phyloP scores from a whole-genome alignment of 768 basidiomycete species.

The Boletus reticulatus region DNA sequence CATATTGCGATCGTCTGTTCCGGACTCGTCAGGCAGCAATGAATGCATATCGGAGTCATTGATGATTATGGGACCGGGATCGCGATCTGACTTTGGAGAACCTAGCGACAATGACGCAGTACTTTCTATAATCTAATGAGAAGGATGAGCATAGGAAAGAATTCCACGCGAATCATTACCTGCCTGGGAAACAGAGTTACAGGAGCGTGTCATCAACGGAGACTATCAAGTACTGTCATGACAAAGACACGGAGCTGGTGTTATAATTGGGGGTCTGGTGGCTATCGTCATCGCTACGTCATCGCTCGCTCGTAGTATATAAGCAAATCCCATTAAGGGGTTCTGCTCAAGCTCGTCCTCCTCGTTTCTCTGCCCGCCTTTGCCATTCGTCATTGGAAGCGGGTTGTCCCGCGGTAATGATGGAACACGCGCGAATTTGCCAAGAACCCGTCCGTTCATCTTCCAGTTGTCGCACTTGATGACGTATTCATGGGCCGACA shows the following conservation, averaged over 20 bases:
- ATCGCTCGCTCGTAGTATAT: no score
- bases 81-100: not conserved
- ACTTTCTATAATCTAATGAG: constrained; percentile 1
- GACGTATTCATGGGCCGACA: no score
- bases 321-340: no score
- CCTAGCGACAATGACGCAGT: constrained; percentile 8
- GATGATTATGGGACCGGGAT: not conserved
- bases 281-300: no score
- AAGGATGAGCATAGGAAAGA: not conserved
- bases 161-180: not conserved
- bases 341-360: no score
- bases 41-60: constrained; percentile 1
- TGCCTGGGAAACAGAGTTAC: not conserved
- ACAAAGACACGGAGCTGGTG: not conserved
- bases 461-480: no score
- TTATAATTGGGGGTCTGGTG: constrained; percentile 7
- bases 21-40: not conserved
- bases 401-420: no score
- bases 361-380: no score
- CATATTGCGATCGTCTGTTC: not conserved
- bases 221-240: no score
- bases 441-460: no score
- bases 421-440: no score
- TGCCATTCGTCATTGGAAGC: no score
- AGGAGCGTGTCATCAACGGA: not conserved